phyloP scores from a whole-genome alignment of 371 early-diverging fungal species.

The Blakeslea trispora region DNA sequence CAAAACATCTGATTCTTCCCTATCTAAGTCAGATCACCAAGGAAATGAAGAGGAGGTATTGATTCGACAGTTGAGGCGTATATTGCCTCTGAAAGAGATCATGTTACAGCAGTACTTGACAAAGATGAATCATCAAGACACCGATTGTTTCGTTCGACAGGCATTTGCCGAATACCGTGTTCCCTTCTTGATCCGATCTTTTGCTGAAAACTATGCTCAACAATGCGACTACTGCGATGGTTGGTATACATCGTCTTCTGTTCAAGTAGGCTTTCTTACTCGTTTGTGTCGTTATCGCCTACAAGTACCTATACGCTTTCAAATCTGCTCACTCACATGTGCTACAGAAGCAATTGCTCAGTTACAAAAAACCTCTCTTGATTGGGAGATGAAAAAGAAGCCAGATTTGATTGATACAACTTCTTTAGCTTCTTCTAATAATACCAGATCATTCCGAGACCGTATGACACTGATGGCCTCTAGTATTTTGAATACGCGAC shows the following conservation, averaged over 20 bases:
- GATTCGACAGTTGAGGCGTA: no score
- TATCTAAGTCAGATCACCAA: no score
- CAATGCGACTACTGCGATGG: conserved; percentile 39
- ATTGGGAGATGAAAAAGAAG: conserved; percentile 22
- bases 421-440: no score
- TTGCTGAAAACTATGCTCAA: conserved; percentile 3
- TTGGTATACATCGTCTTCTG: conserved; percentile 29
- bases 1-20: no score
- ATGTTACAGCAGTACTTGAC: no score
- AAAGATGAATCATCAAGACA: no score
- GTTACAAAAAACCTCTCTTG: conserved; percentile 14
- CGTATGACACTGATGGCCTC: background rate
- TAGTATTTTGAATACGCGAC: background rate
- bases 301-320: conserved; percentile 34
- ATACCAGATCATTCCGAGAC: background rate
- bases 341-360: conserved; percentile 15
- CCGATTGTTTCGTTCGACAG: no score
- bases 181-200: conserved; percentile 1
- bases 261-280: conserved; percentile 34
- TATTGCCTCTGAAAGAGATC: no score
- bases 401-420: no score
- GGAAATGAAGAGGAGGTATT: no score
- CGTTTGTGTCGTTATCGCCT: conserved; percentile 31
- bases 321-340: conserved; percentile 36
- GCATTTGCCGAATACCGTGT: conserved; percentile 7